A percentile compares a stretch with the other conserved stretches of the same genome.
Evolutionary conservation across 2,329 filamentous ascomycete species (phyloP).

Genomic region (Colletotrichum somersetense): DNA sequence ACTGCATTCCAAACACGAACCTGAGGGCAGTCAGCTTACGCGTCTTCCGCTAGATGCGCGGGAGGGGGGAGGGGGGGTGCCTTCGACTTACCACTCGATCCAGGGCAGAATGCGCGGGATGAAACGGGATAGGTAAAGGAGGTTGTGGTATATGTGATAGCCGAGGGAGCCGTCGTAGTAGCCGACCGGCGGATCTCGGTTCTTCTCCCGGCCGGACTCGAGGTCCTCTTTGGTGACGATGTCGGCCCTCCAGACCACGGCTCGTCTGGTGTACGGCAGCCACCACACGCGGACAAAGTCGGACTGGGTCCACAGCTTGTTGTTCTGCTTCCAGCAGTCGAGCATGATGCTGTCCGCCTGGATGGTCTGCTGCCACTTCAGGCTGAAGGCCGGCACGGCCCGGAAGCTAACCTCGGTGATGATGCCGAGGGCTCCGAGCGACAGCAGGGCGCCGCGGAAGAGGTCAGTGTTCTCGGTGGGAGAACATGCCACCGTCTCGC

Average conservation of each 20-base stretch:
- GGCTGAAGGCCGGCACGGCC: constrained; percentile 82
- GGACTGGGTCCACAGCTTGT: constrained; percentile 81
- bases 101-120: constrained; percentile 84
- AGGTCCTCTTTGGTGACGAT: constrained; percentile 74
- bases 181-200: constrained; percentile 69
- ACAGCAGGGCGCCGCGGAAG: constrained; percentile 89
- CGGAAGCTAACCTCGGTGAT: constrained; percentile 90
- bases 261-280: constrained; percentile 91
- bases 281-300: constrained; percentile 98
- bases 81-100: constrained; percentile 77
- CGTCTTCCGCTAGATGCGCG: neutral
- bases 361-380: constrained; percentile 88
- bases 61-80: neutral
- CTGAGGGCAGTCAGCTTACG: constrained; percentile 49
- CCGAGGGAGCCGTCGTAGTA: constrained; percentile 89
- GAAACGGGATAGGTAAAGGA: constrained; percentile 84
- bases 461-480: constrained; percentile 79
- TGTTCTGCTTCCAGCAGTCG: constrained; percentile 75
- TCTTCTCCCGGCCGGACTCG: constrained; percentile 72
- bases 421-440: constrained; percentile 90
- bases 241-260: constrained; percentile 89
- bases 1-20: constrained; percentile 98
- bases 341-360: constrained; percentile 78
- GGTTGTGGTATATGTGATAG: constrained; percentile 91
- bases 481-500: constrained; percentile 78